Conservation (phyloP, 2,329 filamentous ascomycete species). For the Calonectria fujianensis region DNA sequence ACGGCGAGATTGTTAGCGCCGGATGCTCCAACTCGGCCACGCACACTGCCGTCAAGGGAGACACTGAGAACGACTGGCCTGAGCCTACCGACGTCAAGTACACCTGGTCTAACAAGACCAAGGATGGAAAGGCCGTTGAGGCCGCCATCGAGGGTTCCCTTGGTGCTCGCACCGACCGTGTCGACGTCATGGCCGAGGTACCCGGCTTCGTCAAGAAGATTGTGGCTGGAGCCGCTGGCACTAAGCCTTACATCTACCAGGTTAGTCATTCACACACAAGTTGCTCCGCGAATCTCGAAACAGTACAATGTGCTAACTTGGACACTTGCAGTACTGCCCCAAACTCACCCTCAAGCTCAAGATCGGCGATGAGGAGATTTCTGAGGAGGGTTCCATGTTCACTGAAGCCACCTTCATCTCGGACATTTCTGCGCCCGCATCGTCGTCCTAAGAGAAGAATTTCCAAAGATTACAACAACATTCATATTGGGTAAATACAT, state of each 20-base stretch:
- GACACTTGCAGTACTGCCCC: constrained; percentile 78
- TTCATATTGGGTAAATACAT: constrained; percentile 55
- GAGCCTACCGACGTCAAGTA: constrained; percentile 86
- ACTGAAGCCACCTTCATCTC: constrained; percentile 98
- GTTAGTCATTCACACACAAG: constrained; percentile 66
- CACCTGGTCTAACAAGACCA: constrained; percentile 85
- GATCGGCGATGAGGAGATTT: constrained; percentile 85
- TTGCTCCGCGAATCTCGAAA: neutral
- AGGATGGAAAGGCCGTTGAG: constrained; percentile 83
- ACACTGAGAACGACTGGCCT: constrained; percentile 90
- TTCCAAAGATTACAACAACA: constrained; percentile 48
- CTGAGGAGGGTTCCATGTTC: constrained; percentile 87
- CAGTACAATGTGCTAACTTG: constrained; percentile 43
- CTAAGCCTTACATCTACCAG: constrained; percentile 98
- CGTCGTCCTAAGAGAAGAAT: constrained; percentile 23
- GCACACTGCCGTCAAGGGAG: constrained; percentile 82
- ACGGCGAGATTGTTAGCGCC: constrained; percentile 86
- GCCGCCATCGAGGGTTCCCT: constrained; percentile 82
- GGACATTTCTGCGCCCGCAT: constrained; percentile 59
- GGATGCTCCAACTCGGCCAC: constrained; percentile 78
- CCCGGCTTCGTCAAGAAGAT: constrained; percentile 97
- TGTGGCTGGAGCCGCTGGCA: constrained; percentile 90
- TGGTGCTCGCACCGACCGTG: constrained; percentile 80
- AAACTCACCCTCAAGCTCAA: constrained; percentile 86
- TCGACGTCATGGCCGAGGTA: constrained; percentile 98